Base-by-base conservation (phyloP, 2,329 filamentous ascomycete genomes). In the Penicillium sp. region DNA sequence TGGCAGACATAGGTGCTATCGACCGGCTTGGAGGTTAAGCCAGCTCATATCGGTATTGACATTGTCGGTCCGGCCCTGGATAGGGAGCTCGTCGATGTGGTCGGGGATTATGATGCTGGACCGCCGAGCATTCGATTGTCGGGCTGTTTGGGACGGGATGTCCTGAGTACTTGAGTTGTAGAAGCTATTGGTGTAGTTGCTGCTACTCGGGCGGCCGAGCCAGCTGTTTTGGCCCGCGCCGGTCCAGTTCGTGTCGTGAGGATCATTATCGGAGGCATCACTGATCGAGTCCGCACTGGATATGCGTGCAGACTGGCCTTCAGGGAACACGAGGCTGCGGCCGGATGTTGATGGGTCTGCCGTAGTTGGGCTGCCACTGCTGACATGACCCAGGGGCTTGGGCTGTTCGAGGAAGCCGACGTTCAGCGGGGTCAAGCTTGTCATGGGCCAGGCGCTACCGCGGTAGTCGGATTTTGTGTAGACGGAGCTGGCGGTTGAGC, bases 21-120 rank as follows among this genome's bases (percentile, higher is more conserved):
- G 62, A n/a, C 62, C 60, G 13, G 61, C 61, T 24, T 68, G 51
- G 31, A 74, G 59, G 54, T 74, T 72, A 44, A 74, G 58, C 71
- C 71, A 74, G 59, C 71, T 73, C 65, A 74, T 70, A 59, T 74
- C 71, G 3, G 69, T 63, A 49, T 70, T 72, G 50, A 67, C 46
- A 40, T 63, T 65, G 23, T 39, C 55, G 15, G 42, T 49, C 15
- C 51, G 52, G 1, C 44, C 58, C 33, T 52, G 49, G 32, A 52
- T 41, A 6, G 61, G 58, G 9, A 59, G 37, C 23, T 62, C 62
- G 27, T 66, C 58, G 10, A 61, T 49, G 18, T 60, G 50, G 1
- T 67, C 56, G 2, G 67, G 67, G 38, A 71, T 68, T 8, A 69
- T 49, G 6, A 66, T 53, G 49, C 67, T 71, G 8, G 68, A 70